Evolutionary conservation across 2,329 filamentous ascomycete species (phyloP), one percentile per base, ranked within the genome.

Genomic region (Penicillium janthinellum): DNA sequence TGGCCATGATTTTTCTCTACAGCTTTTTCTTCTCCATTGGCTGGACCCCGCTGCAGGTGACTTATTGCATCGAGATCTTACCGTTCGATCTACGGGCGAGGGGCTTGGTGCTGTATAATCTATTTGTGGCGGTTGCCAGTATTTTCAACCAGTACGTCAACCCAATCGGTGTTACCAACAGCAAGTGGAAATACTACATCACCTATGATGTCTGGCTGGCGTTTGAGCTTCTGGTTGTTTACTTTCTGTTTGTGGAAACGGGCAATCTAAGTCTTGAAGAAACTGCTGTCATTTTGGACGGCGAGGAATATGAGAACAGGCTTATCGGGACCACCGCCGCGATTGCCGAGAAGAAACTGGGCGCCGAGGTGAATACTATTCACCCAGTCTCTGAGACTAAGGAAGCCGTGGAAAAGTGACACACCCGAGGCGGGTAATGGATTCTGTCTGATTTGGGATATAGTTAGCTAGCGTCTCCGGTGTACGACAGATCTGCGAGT

Each of bases 41-140:
- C 34, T 60, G 58, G 58, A 60, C 58, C 3, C 54, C 58, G 3
- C 38, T 59, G n/a, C 57, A 59, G 25, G 52, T 51, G 6, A 59
- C 57, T 1, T 56, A 59, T 37, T 59, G 57, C 0, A 82, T 83
- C 48, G 82, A 84, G 64, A 81, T 82, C 5, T 73, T 84, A 15
- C 79, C 77, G 17, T 84, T 82, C 63, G 80, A 83, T 68, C 81
- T 82, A 67, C 77, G 83, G 53, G 82, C 81, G 56, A 84, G 84
- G 71, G 82, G 82, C 22, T 83, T 84, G 78, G 81, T 79, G 1
- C 79, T 83, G 61, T 67, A 63, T 47, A 64, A 64, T 15, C 54
- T 67, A 15, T 59, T 60, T 8, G 61, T 64, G 20, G 78, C 78
- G 51, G 72, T 77, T 44, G 78, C 78, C 3, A 77, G 77, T 44